phyloP scores from a whole-genome alignment of 495 filamentous ascomycete genomes.

The Letharia lupina region DNA sequence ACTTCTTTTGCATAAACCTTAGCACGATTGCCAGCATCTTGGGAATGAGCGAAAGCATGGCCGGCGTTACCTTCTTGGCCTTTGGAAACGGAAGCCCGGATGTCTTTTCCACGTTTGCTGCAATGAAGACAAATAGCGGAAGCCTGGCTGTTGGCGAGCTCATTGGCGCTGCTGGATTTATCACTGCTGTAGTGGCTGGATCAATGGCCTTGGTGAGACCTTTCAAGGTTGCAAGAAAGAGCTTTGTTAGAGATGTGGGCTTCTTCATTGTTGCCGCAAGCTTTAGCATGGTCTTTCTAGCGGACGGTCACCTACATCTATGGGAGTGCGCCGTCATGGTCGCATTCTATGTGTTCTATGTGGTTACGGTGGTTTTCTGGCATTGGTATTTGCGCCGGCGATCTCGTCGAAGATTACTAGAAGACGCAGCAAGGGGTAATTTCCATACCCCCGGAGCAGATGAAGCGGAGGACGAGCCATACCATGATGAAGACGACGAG shows the following conservation, averaged over 20 bases:
- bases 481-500: conserved; percentile 57
- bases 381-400: conserved; percentile 70
- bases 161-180: conserved; percentile 92
- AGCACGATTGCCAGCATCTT: conserved; percentile 82
- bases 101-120: conserved; percentile 96
- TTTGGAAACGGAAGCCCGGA: conserved; percentile 99
- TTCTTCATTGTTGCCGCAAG: conserved; percentile 85
- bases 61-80: conserved; percentile 92
- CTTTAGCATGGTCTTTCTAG: conserved; percentile 82
- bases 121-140: conserved; percentile 92
- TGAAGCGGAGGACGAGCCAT: conserved; percentile 50
- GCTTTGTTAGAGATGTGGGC: conserved; percentile 84
- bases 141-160: conserved; percentile 94
- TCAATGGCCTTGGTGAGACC: conserved; percentile 94
- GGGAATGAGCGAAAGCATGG: conserved; percentile 91
- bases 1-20: conserved; percentile 96
- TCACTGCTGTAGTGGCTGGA: conserved; percentile 94
- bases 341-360: conserved; percentile 84
- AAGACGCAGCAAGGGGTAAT: conserved; percentile 63
- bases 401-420: conserved; percentile 51
- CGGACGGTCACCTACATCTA: conserved; percentile 71
- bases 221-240: conserved; percentile 79
- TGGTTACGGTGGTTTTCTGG: conserved; percentile 80
- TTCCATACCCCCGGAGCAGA: conserved; percentile 62
- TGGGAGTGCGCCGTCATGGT: conserved; percentile 94